phyloP scores from a whole-genome alignment of 257 asterid species.

The Solanum etuberosum region DNA sequence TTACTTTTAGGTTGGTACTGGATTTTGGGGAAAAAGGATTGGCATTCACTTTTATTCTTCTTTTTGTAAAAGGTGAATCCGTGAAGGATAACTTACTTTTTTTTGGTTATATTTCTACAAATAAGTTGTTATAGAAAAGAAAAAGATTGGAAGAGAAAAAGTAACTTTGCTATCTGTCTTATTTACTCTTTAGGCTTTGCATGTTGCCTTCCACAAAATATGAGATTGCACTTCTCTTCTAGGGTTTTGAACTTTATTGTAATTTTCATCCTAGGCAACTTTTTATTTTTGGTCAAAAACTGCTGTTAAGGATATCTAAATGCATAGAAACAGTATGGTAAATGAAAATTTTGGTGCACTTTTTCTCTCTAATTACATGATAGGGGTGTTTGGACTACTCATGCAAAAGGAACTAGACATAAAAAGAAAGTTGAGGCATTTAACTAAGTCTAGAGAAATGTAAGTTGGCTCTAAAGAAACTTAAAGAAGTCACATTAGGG shows the following conservation, averaged over 20 bases:
- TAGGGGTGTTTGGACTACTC: neutral
- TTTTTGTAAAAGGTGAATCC: neutral
- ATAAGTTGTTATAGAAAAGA: neutral
- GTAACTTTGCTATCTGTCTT: neutral
- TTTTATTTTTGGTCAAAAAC: neutral
- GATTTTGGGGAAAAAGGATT: neutral
- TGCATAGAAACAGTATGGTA: neutral
- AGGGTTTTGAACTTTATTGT: neutral
- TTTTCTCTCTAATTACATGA: neutral
- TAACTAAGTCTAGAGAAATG: neutral
- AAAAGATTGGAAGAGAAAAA: neutral
- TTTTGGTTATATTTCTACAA: neutral
- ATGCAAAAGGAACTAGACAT: neutral
- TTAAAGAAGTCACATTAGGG: neutral
- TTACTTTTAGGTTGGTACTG: neutral
- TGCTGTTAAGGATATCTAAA: neutral
- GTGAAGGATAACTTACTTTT: neutral
- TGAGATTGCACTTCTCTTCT: neutral
- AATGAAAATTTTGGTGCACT: neutral
- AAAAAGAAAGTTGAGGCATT: neutral
- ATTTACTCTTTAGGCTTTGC: neutral
- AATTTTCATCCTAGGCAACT: neutral
- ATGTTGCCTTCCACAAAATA: neutral
- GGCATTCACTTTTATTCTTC: neutral
- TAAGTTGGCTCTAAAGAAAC: neutral